Conservation (phyloP, 805 yeast species). For the Candida maltosa region DNA sequence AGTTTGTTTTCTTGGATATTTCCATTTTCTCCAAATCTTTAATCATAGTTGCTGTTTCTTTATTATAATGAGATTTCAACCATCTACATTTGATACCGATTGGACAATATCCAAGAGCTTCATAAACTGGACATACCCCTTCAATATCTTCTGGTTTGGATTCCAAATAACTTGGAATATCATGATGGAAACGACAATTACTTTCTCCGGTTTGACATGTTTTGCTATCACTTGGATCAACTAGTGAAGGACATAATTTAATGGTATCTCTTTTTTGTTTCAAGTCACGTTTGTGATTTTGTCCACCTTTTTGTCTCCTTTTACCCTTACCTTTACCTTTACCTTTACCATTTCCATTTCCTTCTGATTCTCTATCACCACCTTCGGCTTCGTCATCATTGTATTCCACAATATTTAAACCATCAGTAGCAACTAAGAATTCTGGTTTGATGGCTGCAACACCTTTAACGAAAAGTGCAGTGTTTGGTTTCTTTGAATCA, state of each 20-base stretch:
- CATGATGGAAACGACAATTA: conserved; percentile 75
- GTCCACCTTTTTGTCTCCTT: conserved; percentile 74
- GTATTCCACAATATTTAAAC: conserved; percentile 26
- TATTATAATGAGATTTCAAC: conserved; percentile 66
- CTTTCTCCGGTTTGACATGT: conserved; percentile 66
- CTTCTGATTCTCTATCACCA: conserved; percentile 36
- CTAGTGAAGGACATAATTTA: conserved; percentile 60
- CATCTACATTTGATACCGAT: conserved; percentile 91
- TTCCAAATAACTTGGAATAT: conserved; percentile 58
- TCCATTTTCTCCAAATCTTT: conserved; percentile 36
- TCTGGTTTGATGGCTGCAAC: conserved; percentile 77
- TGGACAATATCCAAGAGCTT: conserved; percentile 85
- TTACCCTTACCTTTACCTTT: conserved; percentile 34
- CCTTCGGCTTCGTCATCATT: conserved; percentile 46
- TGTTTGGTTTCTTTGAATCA: conserved; percentile 20
- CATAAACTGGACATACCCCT: conserved; percentile 82
- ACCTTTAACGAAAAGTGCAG: conserved; percentile 45
- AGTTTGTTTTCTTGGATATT: conserved; percentile 25
- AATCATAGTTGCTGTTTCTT: conserved; percentile 41
- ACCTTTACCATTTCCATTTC: conserved; percentile 28
- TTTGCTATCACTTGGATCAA: conserved; percentile 49
- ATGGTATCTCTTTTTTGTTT: conserved; percentile 63
- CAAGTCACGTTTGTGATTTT: conserved; percentile 78
- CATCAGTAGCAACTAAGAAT: conserved; percentile 49
- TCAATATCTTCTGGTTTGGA: conserved; percentile 69